Conservation (phyloP, 2,329 filamentous ascomycete genomes). For the Nemania bipapillata region DNA sequence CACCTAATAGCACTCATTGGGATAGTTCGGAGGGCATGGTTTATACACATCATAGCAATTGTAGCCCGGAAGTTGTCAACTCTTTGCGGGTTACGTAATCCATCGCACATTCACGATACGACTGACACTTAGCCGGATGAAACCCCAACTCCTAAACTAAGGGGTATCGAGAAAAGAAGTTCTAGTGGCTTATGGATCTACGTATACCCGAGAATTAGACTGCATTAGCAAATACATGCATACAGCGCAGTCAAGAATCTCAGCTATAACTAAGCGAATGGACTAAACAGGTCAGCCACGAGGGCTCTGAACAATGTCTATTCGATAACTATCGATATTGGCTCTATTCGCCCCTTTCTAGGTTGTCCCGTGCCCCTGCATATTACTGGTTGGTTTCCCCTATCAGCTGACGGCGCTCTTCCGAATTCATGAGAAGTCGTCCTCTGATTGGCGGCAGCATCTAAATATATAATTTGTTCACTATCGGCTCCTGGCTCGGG, state of each 20-base stretch:
- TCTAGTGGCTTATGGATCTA: neutral
- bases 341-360: slow-evolving; percentile 12
- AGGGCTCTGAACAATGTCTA: slow-evolving; percentile 2
- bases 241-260: neutral
- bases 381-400: slow-evolving; percentile 16
- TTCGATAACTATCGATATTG: slow-evolving; percentile 4
- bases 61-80: neutral
- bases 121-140: neutral
- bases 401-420: slow-evolving; percentile 28
- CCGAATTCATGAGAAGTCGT: neutral
- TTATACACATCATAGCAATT: neutral
- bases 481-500: slow-evolving; percentile 3
- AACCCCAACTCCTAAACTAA: neutral
- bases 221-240: neutral
- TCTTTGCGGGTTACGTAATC: no score
- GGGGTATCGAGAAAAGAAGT: neutral
- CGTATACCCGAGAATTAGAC: neutral
- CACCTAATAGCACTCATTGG: neutral
- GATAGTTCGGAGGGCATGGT: neutral
- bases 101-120: neutral
- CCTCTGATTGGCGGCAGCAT: slow-evolving; percentile 14
- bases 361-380: slow-evolving; percentile 2
- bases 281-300: slow-evolving; percentile 7
- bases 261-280: slow-evolving; percentile 9
- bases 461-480: slow-evolving; percentile 13